Percentiles rank a stretch among this genome's conserved stretches.
Conservation (phyloP, 768 basidiomycete species). For the Rickenella mellea region DNA sequence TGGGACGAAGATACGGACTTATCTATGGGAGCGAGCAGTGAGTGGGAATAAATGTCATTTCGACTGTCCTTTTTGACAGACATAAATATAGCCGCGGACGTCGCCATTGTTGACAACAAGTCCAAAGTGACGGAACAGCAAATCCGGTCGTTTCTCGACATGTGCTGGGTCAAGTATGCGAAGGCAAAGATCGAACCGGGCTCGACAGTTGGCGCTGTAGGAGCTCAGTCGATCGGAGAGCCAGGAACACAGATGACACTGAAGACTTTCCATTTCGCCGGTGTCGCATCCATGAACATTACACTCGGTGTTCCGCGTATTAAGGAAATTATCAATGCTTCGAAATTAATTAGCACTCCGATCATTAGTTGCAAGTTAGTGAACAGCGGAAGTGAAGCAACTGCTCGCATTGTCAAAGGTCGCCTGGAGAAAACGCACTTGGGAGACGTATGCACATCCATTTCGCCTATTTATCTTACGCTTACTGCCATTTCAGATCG, state of each 20-base stretch:
- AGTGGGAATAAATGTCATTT: conserved; percentile 14
- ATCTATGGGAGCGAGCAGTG: conserved; percentile 66
- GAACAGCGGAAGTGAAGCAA: conserved; percentile 76
- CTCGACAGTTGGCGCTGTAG: conserved; percentile 96
- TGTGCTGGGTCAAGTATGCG: conserved; percentile 87
- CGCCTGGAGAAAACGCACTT: conserved; percentile 90
- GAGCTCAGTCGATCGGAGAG: conserved; percentile 98
- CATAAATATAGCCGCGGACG: conserved; percentile 63
- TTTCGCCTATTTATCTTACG: not conserved
- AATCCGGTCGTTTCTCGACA: conserved; percentile 67
- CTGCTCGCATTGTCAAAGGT: conserved; percentile 95
- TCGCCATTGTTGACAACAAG: conserved; percentile 78
- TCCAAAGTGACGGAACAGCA: conserved; percentile 83
- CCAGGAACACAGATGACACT: conserved; percentile 99
- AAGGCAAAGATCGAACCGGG: conserved; percentile 97
- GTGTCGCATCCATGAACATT: conserved; percentile 99
- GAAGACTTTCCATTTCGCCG: conserved; percentile 99
- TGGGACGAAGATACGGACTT: conserved; percentile 75
- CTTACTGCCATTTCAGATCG: conserved; percentile 43
- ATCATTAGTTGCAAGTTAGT: conserved; percentile 97
- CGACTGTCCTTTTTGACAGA: too few relatives aligned
- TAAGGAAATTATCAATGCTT: conserved; percentile 99
- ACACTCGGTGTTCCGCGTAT: conserved; percentile 99
- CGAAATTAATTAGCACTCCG: conserved; percentile 94
- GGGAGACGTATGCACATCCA: conserved; percentile 61